A percentile compares a stretch with the other conserved stretches of the same genome.
Evolutionary conservation across 2,329 filamentous ascomycete species (phyloP).

Genomic region (Pseudogymnoascus sp.): DNA sequence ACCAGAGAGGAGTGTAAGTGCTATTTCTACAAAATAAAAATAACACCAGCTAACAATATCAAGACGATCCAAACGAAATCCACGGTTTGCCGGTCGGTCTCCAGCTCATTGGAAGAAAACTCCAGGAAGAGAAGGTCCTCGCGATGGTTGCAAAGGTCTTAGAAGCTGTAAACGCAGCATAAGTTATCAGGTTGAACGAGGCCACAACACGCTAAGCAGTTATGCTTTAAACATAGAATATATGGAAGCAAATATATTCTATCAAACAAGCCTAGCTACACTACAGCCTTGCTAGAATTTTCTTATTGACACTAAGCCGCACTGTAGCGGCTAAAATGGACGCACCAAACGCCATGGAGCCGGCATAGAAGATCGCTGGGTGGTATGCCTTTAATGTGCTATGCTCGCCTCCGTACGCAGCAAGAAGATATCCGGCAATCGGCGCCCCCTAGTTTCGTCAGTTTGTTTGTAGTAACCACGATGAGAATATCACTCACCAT

Average conservation of each 20-base stretch:
- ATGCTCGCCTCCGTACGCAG: conserved; percentile 43
- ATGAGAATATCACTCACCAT: conserved; percentile 35
- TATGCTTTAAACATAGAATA: not conserved
- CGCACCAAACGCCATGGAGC: conserved; percentile 40
- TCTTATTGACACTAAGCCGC: conserved; percentile 35
- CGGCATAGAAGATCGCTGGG: conserved; percentile 55
- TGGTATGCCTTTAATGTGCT: conserved; percentile 44
- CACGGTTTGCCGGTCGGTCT: conserved; percentile 75
- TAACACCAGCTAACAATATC: conserved; percentile 61
- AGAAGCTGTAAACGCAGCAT: not conserved
- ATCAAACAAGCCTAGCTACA: not conserved
- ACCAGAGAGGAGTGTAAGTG: conserved; percentile 3
- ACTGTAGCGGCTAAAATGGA: conserved; percentile 35
- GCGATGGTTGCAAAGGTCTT: conserved; percentile 64
- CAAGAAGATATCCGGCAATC: conserved; percentile 51
- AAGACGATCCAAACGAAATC: conserved; percentile 70
- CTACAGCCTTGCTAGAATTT: conserved; percentile 30
- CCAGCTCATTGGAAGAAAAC: conserved; percentile 68
- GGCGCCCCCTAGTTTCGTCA: conserved; percentile 38
- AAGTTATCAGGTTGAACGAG: not conserved
- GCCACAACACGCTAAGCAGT: not conserved
- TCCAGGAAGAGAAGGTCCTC: conserved; percentile 83
- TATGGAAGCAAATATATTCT: not conserved
- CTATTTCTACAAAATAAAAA: not conserved
- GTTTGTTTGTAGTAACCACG: not conserved